phyloP scores from a whole-genome alignment of 2,329 filamentous ascomycete genomes.

The Colletotrichum nymphaeae region DNA sequence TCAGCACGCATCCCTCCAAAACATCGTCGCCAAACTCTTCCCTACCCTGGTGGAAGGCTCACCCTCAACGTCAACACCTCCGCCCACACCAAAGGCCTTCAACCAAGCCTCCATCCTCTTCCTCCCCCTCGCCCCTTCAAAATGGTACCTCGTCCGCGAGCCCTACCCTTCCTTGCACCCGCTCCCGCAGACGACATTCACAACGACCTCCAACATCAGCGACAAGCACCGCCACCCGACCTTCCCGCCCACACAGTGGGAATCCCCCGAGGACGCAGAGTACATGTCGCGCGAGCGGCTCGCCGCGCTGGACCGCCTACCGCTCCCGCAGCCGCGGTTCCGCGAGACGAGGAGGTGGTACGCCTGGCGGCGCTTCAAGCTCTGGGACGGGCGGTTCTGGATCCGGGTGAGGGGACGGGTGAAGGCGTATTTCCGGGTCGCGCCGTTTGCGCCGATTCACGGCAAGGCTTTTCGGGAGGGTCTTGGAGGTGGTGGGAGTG shows the following conservation, averaged over 20 bases:
- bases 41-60: constrained; percentile 50
- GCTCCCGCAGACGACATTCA: constrained; percentile 39
- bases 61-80: neutral
- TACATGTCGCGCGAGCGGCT: neutral
- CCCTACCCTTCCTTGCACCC: constrained; percentile 56
- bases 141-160: constrained; percentile 60
- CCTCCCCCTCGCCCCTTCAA: constrained; percentile 48
- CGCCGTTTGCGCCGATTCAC: constrained; percentile 57
- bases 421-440: constrained; percentile 54
- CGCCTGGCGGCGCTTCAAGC: constrained; percentile 46
- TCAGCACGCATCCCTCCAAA: constrained; percentile 56
- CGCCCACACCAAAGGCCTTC: constrained; percentile 50
- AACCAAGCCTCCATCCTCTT: constrained; percentile 53
- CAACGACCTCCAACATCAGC: neutral
- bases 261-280: neutral
- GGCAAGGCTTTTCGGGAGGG: constrained; percentile 61
- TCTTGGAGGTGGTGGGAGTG: constrained; percentile 41
- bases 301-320: constrained; percentile 5
- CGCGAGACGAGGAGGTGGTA: constrained; percentile 39
- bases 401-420: constrained; percentile 58
- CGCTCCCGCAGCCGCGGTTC: neutral
- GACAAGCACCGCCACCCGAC: constrained; percentile 1
- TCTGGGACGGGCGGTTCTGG: constrained; percentile 75
- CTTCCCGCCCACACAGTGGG: constrained; percentile 9
- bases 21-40: constrained; percentile 59